A percentile compares a stretch with the other conserved stretches of the same genome.
Evolutionary conservation across 371 early-diverging fungal species (phyloP).

Genomic region (Mucor mucedo): DNA sequence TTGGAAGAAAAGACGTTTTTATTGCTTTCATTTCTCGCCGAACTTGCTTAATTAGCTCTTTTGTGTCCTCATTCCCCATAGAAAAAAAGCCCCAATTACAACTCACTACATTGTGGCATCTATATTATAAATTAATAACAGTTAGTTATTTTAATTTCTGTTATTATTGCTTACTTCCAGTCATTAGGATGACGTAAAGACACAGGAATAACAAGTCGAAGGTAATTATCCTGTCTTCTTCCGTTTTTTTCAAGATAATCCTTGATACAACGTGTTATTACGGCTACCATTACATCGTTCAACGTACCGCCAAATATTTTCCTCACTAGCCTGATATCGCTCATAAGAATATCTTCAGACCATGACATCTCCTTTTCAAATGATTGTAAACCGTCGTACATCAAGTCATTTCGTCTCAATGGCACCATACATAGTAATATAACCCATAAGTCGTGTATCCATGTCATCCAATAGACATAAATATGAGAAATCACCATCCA

Average conservation of each 20-base stretch:
- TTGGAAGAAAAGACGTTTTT: conserved; percentile 31
- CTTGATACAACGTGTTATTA: conserved; percentile 33
- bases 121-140: neutral
- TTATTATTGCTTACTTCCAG: conserved; percentile 21
- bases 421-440: conserved; percentile 13
- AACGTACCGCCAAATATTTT: conserved; percentile 37
- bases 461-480: neutral
- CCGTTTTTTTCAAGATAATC: conserved; percentile 30
- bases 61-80: conserved; percentile 37
- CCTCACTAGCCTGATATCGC: conserved; percentile 34
- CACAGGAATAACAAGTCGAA: conserved; percentile 38
- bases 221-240: conserved; percentile 27
- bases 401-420: conserved; percentile 28
- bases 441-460: conserved; percentile 24
- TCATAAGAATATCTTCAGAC: conserved; percentile 36
- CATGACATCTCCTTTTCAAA: conserved; percentile 40
- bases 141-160: neutral
- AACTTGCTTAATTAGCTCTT: conserved; percentile 28
- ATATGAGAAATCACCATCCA: neutral
- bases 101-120: conserved; percentile 36
- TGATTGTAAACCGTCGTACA: conserved; percentile 36
- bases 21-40: conserved; percentile 36
- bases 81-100: conserved; percentile 45
- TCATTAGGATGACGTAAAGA: conserved; percentile 32
- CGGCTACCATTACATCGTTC: conserved; percentile 46